Conservation (phyloP, 208 protist species). For the Angomonas deanei region DNA sequence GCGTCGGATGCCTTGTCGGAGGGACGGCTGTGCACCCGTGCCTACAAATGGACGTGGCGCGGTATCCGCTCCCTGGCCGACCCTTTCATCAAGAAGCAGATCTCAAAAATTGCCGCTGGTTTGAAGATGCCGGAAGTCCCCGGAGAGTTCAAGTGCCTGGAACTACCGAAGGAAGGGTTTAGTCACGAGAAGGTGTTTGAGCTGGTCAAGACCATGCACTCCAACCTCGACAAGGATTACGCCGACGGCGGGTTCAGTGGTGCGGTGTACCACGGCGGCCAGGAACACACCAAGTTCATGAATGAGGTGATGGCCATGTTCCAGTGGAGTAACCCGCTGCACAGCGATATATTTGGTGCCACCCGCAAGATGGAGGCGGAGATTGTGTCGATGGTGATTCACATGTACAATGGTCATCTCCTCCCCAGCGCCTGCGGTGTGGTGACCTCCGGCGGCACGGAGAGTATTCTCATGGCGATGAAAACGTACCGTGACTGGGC, state of each 20-base stretch:
- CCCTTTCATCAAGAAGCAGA: conserved; percentile 48
- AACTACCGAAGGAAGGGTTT: conserved; percentile 45
- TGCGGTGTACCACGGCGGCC: conserved; percentile 91
- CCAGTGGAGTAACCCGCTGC: conserved; percentile 95
- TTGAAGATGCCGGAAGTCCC: conserved; percentile 69
- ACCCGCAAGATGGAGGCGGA: conserved; percentile 98
- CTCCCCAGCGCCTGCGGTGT: conserved; percentile 90
- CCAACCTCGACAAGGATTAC: conserved; percentile 66
- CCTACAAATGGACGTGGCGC: conserved; percentile 45
- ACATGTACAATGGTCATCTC: conserved; percentile 92
- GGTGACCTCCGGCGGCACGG: conserved; percentile 95
- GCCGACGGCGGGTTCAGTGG: conserved; percentile 82
- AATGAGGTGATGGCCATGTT: conserved; percentile 89
- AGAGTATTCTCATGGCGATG: conserved; percentile 97
- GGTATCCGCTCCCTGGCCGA: conserved; percentile 41
- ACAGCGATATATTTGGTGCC: conserved; percentile 93
- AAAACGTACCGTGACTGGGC: conserved; percentile 95
- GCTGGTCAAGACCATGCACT: conserved; percentile 43
- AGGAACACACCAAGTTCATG: conserved; percentile 72
- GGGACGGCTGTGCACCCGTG: conserved; percentile 50
- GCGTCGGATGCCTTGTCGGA: conserved; percentile 32
- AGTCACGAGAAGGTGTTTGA: conserved; percentile 55
- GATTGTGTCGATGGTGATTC: conserved; percentile 93
- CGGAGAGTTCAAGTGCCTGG: conserved; percentile 62
- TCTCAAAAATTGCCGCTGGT: conserved; percentile 22